Evolutionary conservation across 805 yeast species (phyloP).

Genomic region (Myxozyma neotropica): DNA sequence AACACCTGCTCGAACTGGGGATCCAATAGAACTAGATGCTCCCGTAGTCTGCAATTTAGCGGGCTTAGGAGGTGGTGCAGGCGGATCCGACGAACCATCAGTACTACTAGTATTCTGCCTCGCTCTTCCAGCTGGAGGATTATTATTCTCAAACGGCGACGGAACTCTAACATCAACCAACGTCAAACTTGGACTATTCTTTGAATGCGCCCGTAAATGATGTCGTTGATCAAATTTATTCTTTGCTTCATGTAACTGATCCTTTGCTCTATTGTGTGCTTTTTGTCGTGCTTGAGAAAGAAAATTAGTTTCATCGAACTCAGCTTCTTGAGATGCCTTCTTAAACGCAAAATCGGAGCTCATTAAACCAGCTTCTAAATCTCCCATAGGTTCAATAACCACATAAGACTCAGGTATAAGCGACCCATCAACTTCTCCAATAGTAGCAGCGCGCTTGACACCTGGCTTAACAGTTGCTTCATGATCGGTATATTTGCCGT

Average conservation of each 20-base stretch:
- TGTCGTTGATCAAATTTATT: neutral
- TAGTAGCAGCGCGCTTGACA: conserved; percentile 10
- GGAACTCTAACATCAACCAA: neutral
- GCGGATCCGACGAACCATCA: conserved; percentile 5
- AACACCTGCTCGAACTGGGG: neutral
- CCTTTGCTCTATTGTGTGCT: neutral
- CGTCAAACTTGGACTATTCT: neutral
- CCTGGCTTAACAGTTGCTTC: neutral
- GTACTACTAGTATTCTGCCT: conserved; percentile 11
- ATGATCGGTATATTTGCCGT: conserved; percentile 60
- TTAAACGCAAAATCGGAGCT: neutral
- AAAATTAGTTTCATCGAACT: conserved; percentile 14
- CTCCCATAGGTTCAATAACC: conserved; percentile 14
- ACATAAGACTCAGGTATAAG: conserved; percentile 11
- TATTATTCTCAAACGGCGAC: neutral
- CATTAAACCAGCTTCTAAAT: conserved; percentile 2
- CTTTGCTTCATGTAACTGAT: neutral
- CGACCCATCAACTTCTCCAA: conserved; percentile 9
- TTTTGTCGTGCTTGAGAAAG: conserved; percentile 11
- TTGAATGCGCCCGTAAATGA: neutral
- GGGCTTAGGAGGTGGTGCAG: conserved; percentile 23
- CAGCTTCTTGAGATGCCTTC: neutral
- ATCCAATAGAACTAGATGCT: neutral
- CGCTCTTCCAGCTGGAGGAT: neutral
- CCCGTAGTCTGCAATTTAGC: conserved; percentile 8